Evolutionary conservation across 768 basidiomycete genomes (phyloP), one percentile per base, ranked within the genome.

Genomic region (Scleroderma bovista): DNA sequence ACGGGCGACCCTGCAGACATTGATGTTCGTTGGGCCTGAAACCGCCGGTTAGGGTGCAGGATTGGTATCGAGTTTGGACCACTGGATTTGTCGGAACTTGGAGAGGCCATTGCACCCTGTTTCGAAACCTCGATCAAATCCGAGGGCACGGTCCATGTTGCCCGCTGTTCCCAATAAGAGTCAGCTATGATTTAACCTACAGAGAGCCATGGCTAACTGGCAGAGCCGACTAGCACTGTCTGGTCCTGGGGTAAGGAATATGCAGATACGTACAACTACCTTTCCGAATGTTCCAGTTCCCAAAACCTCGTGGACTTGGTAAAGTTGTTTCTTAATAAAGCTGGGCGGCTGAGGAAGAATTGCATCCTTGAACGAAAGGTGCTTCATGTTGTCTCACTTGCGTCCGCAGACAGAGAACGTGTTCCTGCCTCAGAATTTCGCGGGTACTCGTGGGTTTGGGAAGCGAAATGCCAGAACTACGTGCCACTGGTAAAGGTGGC

Each of bases 231-330:
- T 5, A 29, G 26, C 26, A 29, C 4, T 29, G 26, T 9, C 9
- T 9, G 26, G 9, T 29, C 4, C 26, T 29, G 9, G 17, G 22
- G 39, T 17, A 36, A 6, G 19, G 32, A 17, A 19, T 11, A 33
- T 26, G 24, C 22, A 39, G 36, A 42, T 19, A 70, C 72, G 70
- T 60, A 89, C 86, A 66, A 92, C 76, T 43, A 97, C 95, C 64
- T 91, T 90, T 22, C 93, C 93, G 68, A 95, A 96, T 0, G 91
- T 84, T 3, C 93, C 93, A 13, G 77, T 76, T 5, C 93, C 93
- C 4, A 94, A 72, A 4, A 82, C 74, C 24, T 84, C 76, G 51
- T 86, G 81, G 1, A 87, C 69, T 52, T 84, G 84, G 58, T 92
- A 91, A 20, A 74, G 62, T 66, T 86, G 89, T 75, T 95, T 96